These are phyloP conservation scores for Amylostereum chailletii DNA, from an alignment of 1,284 basidiomycete genomes.

Conservation along the genomic window DNA sequence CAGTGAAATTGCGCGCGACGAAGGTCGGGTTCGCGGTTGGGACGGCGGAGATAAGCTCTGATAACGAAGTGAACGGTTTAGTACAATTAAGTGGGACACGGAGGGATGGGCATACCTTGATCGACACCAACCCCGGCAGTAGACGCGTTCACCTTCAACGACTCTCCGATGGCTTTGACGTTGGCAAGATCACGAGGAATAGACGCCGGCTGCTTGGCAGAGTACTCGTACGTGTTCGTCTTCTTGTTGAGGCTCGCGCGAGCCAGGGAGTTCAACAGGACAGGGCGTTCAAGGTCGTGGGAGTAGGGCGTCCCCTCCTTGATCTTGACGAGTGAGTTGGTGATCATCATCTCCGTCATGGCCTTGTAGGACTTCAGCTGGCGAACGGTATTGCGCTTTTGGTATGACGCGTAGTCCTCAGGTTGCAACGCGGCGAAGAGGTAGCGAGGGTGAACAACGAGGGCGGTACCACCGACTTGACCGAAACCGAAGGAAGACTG, in stretches of 20 bases:
- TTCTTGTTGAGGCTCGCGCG: slow-evolving; percentile 78
- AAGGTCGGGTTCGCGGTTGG: slow-evolving; percentile 90
- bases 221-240: slow-evolving; percentile 79
- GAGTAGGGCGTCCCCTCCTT: slow-evolving; percentile 93
- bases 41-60: slow-evolving; percentile 88
- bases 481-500: slow-evolving; percentile 98
- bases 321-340: slow-evolving; percentile 88
- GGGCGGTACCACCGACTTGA: slow-evolving; percentile 91
- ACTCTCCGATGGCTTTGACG: slow-evolving; percentile 50
- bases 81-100: slow-evolving; percentile 1
- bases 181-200: slow-evolving; percentile 58
- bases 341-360: slow-evolving; percentile 92
- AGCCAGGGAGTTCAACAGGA: slow-evolving; percentile 91
- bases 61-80: slow-evolving; percentile 18
- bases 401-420: slow-evolving; percentile 70
- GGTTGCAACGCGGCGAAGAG: slow-evolving; percentile 79
- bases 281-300: slow-evolving; percentile 79
- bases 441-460: slow-evolving; percentile 88
- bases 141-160: slow-evolving; percentile 36
- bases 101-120: slow-evolving; percentile 47
- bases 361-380: slow-evolving; percentile 81
- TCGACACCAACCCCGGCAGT: slow-evolving; percentile 78
- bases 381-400: slow-evolving; percentile 58
- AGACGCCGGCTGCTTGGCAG: slow-evolving; percentile 48
- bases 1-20: slow-evolving; percentile 88